Conservation (phyloP, 768 basidiomycete genomes). For the Suillus subalutaceus region DNA sequence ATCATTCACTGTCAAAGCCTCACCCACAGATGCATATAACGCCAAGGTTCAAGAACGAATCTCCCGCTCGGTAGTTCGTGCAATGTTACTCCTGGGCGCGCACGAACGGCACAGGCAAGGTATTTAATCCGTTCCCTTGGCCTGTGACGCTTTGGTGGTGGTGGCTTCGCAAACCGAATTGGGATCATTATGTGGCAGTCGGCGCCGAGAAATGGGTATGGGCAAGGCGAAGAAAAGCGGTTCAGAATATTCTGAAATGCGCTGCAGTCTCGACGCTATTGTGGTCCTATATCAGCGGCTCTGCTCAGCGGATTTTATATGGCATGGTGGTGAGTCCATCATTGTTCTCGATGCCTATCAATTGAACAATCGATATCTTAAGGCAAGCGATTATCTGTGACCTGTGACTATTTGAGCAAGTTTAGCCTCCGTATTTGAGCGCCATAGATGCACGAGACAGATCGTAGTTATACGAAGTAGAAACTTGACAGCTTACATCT, state of each 20-base stretch:
- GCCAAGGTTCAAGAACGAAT: slow-evolving; percentile 21
- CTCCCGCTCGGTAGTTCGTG: slow-evolving; percentile 24
- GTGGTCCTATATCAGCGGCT: slow-evolving; percentile 15
- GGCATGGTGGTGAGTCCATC: not conserved
- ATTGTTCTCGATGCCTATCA: not conserved
- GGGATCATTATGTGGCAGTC: slow-evolving; percentile 38
- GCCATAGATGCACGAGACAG: too few species aligned
- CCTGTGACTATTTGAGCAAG: too few species aligned
- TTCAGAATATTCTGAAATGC: slow-evolving; percentile 11
- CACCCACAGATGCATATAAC: slow-evolving; percentile 32
- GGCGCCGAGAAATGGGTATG: slow-evolving; percentile 42
- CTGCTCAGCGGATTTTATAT: not conserved
- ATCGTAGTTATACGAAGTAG: too few species aligned
- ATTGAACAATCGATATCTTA: not conserved
- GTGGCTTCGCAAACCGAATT: slow-evolving; percentile 37
- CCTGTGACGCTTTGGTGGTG: slow-evolving; percentile 35
- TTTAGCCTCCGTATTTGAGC: too few species aligned
- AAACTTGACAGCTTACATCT: too few species aligned
- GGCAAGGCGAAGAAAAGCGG: slow-evolving; percentile 10
- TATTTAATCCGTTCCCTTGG: slow-evolving; percentile 45
- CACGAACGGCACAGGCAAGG: slow-evolving; percentile 37
- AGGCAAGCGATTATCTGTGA: not conserved
- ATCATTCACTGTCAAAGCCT: slow-evolving; percentile 26
- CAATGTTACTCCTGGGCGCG: slow-evolving; percentile 47
- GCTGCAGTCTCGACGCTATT: slow-evolving; percentile 9